phyloP scores from a whole-genome alignment of 140 eudicot species.

The Stevia rebaudiana region DNA sequence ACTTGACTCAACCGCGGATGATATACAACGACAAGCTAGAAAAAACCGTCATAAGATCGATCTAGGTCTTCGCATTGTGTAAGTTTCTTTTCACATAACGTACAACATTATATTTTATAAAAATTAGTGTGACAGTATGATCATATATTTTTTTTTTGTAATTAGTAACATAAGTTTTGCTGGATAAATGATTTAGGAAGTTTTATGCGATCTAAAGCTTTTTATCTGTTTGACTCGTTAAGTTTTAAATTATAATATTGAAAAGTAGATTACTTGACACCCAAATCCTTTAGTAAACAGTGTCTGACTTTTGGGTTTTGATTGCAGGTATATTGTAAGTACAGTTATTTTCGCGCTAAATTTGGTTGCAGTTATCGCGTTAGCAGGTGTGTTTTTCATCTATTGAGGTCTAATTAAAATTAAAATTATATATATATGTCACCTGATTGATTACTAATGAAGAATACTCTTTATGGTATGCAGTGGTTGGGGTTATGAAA shows the following conservation, averaged over 20 bases:
- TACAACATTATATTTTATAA: not conserved
- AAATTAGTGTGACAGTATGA: not conserved
- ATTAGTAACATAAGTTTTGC: no score
- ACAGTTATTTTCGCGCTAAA: constrained; percentile 45
- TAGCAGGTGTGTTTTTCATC: constrained; percentile 41
- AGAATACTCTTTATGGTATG: not conserved
- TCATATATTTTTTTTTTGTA: no score
- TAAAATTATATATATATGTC: no score
- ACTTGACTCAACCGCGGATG: constrained; percentile 56
- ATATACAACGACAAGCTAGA: constrained; percentile 59
- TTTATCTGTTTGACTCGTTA: not conserved
- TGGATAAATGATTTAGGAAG: not conserved
- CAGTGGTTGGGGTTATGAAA: constrained; percentile 48
- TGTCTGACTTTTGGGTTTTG: not conserved
- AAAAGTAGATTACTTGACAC: no score
- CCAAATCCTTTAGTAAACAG: not conserved
- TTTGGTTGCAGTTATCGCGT: constrained; percentile 52
- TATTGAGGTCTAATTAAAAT: not conserved
- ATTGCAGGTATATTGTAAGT: constrained; percentile 52
- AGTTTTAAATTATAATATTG: not conserved
- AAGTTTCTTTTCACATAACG: not conserved
- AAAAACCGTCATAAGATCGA: constrained; percentile 54
- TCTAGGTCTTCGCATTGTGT: constrained; percentile 59
- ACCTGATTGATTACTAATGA: not conserved
- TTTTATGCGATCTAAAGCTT: not conserved